Evolutionary conservation across 2,329 filamentous ascomycete genomes (phyloP), one percentile per base, ranked within the genome.

Genomic region (Pestalotiopsis sp.): DNA sequence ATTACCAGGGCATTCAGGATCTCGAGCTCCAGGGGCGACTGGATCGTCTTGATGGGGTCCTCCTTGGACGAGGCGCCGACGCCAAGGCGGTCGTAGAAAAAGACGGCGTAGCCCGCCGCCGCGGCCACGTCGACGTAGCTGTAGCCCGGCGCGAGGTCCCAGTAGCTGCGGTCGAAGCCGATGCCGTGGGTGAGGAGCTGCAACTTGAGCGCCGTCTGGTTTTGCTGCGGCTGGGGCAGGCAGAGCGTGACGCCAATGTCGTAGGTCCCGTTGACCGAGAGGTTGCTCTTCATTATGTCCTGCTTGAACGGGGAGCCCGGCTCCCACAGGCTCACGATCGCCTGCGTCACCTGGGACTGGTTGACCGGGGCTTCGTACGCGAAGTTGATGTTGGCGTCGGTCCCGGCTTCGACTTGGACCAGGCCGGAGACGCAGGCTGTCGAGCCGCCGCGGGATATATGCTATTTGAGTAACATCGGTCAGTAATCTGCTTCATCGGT

Each of bases 71-170:
- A 84, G 9, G 68, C 68, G 58, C 86, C 89, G 58, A 91, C 84
- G 39, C 89, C 90, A 5, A 91, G 84, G n/a, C 90, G 87, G 77
- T 92, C 89, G 78, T 86, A 90, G 11, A 83, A 79, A 59, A 92
- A 83, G 2, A 88, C 90, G 45, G 85, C 87, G 80, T 87, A 91
- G 57, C 87, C 86, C 11, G 81, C 71, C 57, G 82, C 84, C 1
- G 90, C 82, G 1, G 89, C 89, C 11, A 79, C 78, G 60, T 86
- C 81, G 38, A 88, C 82, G 76, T 91, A 92, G 74, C 85, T 88
- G 80, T 92, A 91, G 74, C 90, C 88, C 78, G 81, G 86, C 0
- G 87, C 76, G 12, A 87, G 76, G 74, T 92, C 88, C 89, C 89
- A 91, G 80, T 91, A 91, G 76, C 77, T 79, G 69, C 85, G 85